Evolutionary conservation across 257 asterid genomes (phyloP).

Genomic region (Asclepias syriaca): DNA sequence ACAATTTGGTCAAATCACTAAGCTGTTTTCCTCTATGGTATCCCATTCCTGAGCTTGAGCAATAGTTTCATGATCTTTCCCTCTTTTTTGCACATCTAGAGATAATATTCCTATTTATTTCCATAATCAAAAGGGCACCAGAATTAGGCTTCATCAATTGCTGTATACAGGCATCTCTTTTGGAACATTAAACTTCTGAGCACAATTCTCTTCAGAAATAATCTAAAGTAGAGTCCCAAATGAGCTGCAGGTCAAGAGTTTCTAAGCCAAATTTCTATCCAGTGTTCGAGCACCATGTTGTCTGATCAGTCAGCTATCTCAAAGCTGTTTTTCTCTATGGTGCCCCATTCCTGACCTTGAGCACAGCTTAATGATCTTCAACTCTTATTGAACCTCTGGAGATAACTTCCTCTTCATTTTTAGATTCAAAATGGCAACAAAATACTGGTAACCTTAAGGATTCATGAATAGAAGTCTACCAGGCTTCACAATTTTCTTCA

Average conservation of each 20-base stretch:
- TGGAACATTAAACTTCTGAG: constrained; percentile 80
- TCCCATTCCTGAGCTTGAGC: constrained; percentile 84
- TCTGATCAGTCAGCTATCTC: constrained; percentile 87
- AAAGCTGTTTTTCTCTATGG: constrained; percentile 92
- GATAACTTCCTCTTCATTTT: constrained; percentile 68
- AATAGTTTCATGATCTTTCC: constrained; percentile 83
- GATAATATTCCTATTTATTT: constrained; percentile 67
- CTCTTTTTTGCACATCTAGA: constrained; percentile 84
- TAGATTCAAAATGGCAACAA: constrained; percentile 62
- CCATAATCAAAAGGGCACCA: constrained; percentile 64
- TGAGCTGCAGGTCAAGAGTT: constrained; percentile 79
- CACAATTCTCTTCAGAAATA: constrained; percentile 78
- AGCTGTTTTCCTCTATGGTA: constrained; percentile 93
- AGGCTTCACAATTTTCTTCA: constrained; percentile 69
- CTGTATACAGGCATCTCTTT: constrained; percentile 75
- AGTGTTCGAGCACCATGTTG: constrained; percentile 11
- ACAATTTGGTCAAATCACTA: constrained; percentile 85
- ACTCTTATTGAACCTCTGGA: constrained; percentile 77
- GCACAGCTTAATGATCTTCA: constrained; percentile 82
- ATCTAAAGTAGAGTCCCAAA: constrained; percentile 60
- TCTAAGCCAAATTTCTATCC: constrained; percentile 69
- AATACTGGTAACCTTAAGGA: constrained; percentile 78
- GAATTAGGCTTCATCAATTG: constrained; percentile 86
- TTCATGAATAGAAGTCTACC: constrained; percentile 72
- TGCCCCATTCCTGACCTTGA: constrained; percentile 82